phyloP scores from a whole-genome alignment of 495 filamentous ascomycete genomes.

The Chaetomium cochliodes region DNA sequence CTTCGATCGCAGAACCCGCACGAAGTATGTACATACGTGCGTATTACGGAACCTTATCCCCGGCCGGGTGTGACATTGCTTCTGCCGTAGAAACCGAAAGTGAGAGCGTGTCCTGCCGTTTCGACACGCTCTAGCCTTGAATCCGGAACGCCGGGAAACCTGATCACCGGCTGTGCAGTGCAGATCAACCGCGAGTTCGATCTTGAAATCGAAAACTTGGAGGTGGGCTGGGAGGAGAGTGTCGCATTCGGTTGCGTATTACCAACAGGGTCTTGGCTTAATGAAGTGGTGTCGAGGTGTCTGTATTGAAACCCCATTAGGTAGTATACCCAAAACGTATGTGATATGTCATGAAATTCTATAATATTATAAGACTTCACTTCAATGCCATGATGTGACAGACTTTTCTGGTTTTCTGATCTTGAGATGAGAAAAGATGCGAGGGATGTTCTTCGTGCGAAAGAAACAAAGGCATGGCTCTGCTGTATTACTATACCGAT shows the following conservation, averaged over 20 bases:
- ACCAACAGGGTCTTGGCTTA: no score
- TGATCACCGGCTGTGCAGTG: background rate
- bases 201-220: background rate
- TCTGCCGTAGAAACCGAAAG: background rate
- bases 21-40: background rate
- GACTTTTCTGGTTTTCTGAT: no score
- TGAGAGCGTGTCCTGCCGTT: background rate
- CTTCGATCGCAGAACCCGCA: background rate
- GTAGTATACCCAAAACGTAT: no score
- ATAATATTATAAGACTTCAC: no score
- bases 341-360: no score
- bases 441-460: background rate
- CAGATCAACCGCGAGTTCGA: slow-evolving; percentile 1
- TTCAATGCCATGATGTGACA: no score
- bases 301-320: no score
- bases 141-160: background rate
- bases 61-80: background rate
- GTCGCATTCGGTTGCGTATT: no score
- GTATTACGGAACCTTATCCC: background rate
- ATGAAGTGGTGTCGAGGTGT: no score
- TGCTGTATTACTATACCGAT: slow-evolving; percentile 4
- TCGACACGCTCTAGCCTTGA: background rate
- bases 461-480: background rate
- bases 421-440: background rate
- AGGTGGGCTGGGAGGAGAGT: no score